Conservation (phyloP, 106 monocot species). For the Acorus gramineus region DNA sequence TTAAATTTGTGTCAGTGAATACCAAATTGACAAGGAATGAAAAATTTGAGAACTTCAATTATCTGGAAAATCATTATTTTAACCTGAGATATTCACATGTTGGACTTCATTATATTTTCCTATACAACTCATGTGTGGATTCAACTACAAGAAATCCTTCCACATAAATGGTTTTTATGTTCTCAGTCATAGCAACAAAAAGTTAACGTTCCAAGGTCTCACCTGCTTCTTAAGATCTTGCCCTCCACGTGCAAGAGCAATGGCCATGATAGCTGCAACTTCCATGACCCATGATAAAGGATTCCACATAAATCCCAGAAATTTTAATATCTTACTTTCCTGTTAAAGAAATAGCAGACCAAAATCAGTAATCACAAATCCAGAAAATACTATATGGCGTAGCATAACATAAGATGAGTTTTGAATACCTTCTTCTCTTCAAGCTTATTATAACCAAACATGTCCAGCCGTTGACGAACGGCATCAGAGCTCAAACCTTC, state of each 20-base stretch:
- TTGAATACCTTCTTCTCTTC: slow-evolving; percentile 38
- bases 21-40: no score
- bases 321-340: slow-evolving; percentile 52
- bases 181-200: background rate
- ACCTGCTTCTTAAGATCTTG: slow-evolving; percentile 28
- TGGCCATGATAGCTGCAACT: slow-evolving; percentile 46
- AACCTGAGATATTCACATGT: no score
- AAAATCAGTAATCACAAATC: background rate
- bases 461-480: slow-evolving; percentile 30
- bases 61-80: no score
- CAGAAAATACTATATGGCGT: background rate
- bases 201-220: background rate
- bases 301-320: slow-evolving; percentile 59
- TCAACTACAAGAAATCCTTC: no score
- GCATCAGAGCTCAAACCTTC: slow-evolving; percentile 34
- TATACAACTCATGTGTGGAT: no score
- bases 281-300: slow-evolving; percentile 60
- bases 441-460: slow-evolving; percentile 50
- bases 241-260: slow-evolving; percentile 46
- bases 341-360: background rate
- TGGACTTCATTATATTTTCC: no score
- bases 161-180: no score
- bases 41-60: no score
- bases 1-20: no score
- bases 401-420: background rate